Conservation (phyloP, 2,329 filamentous ascomycete genomes). For the Macrophomina phaseolina region DNA sequence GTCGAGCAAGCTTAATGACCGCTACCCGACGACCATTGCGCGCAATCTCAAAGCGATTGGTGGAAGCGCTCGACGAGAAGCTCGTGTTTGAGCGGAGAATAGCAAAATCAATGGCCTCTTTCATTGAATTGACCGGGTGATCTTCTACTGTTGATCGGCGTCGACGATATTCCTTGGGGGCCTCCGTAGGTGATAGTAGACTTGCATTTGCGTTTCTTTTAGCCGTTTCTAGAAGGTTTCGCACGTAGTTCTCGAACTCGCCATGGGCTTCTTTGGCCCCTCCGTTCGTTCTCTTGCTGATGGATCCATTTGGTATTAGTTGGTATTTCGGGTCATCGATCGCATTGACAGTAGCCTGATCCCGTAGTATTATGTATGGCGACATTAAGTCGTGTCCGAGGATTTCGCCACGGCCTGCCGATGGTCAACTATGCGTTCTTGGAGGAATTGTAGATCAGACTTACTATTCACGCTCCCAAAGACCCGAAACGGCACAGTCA, state of each 20-base stretch:
- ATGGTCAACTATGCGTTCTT: conserved; percentile 32
- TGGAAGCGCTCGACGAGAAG: conserved; percentile 70
- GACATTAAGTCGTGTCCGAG: conserved; percentile 93
- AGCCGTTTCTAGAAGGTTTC: conserved; percentile 51
- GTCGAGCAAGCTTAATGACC: conserved; percentile 85
- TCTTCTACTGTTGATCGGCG: conserved; percentile 63
- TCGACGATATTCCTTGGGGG: conserved; percentile 46
- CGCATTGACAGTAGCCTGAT: conserved; percentile 68
- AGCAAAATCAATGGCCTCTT: conserved; percentile 88
- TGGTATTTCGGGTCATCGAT: conserved; percentile 47
- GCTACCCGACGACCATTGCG: conserved; percentile 91
- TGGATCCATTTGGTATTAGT: conserved; percentile 22
- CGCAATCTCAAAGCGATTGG: conserved; percentile 95
- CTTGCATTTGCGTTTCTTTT: conserved; percentile 45
- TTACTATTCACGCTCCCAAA: conserved; percentile 85
- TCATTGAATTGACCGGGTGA: conserved; percentile 59
- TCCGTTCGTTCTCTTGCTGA: conserved; percentile 29
- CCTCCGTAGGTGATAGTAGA: conserved; percentile 76
- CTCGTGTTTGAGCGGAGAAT: conserved; percentile 70
- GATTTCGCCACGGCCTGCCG: conserved; percentile 74
- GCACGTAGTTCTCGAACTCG: conserved; percentile 52
- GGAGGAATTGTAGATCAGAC: conserved; percentile 26
- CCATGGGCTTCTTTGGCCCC: conserved; percentile 36
- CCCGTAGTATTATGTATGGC: conserved; percentile 86
- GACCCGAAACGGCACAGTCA: conserved; percentile 91